Conservation (phyloP, 2,329 filamentous ascomycete species). For the Trichoderma afroharzianum region DNA sequence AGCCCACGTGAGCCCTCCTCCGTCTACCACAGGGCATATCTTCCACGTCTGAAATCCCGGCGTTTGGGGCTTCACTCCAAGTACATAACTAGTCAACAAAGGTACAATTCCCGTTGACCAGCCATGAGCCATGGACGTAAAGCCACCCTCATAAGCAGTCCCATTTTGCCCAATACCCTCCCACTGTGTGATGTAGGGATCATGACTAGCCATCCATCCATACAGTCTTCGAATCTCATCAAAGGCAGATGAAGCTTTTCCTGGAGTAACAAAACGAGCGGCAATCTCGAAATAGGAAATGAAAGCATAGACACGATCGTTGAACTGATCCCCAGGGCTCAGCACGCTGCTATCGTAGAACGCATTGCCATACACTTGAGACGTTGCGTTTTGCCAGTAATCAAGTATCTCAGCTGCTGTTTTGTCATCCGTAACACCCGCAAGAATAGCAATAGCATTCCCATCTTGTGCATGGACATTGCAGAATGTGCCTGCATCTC, state of each 20-base stretch:
- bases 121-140: conserved; percentile 48
- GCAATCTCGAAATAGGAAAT: conserved; percentile 51
- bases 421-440: conserved; percentile 30
- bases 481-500: conserved; percentile 24
- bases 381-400: conserved; percentile 37
- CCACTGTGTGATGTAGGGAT: conserved; percentile 48
- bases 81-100: conserved; percentile 42
- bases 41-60: conserved; percentile 43
- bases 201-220: conserved; percentile 46
- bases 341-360: conserved; percentile 48
- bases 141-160: conserved; percentile 41
- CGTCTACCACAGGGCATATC: conserved; percentile 34
- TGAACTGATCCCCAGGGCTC: conserved; percentile 31
- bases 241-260: conserved; percentile 34
- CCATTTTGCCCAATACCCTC: conserved; percentile 47
- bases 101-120: conserved; percentile 51
- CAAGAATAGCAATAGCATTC: conserved; percentile 46
- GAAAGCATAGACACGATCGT: conserved; percentile 48
- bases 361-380: conserved; percentile 45
- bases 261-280: conserved; percentile 41
- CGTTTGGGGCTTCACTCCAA: conserved; percentile 43
- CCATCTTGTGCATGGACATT: conserved; percentile 47
- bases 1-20: conserved; percentile 39
- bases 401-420: conserved; percentile 35
- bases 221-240: conserved; percentile 46